Evolutionary conservation across 768 basidiomycete species (phyloP), one percentile per base, ranked within the genome.

Genomic region (Pleurotus cornucopiae): DNA sequence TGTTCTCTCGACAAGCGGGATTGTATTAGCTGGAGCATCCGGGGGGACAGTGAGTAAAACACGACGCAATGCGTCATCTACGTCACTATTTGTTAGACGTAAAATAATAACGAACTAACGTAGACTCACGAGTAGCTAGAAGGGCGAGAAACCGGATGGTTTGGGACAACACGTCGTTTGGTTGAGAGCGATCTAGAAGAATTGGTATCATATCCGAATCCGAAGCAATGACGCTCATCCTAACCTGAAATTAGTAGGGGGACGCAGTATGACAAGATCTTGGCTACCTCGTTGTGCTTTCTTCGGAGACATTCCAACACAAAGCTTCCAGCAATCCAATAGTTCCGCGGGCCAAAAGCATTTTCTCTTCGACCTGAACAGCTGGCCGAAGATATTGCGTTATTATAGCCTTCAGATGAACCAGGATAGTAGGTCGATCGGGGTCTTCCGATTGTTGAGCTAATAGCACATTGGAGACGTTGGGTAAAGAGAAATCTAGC

Each of bases 251-350:
- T 18, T 6, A 45, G 37, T 53, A 44, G 30, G 25, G 23, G 25
- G n/a, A n/a, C 34, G 12, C 18, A 30, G 14, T 21, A 43, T 30
- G 43, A 26, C 11, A 49, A 16, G 37, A 49, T 23, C n/a, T 11
- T n/a, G 60, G 70, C 9, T 60, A 77, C 80, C 64, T 69, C 13
- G 73, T 62, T 23, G 76, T 71, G 5, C 71, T 60, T 11, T 80
- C 77, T 12, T 77, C 75, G 1, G 77, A 68, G 25, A 72, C 64
- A 55, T 73, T 73, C 73, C 78, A 81, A 54, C 76, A 77, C 26
- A 89, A 59, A 0, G 75, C 71, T 63, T 88, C 84, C 12, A 88
- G 67, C 12, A 89, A 69, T 5, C 69, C 69, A 1, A 84, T 54
- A 0, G 69, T 69, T 60, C 79, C 76, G 39, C 60, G 64, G 21